A percentile compares a stretch with the other conserved stretches of the same genome.
Evolutionary conservation across 2,329 filamentous ascomycete genomes (phyloP).

Genomic region (Fonsecaea pugnacius): DNA sequence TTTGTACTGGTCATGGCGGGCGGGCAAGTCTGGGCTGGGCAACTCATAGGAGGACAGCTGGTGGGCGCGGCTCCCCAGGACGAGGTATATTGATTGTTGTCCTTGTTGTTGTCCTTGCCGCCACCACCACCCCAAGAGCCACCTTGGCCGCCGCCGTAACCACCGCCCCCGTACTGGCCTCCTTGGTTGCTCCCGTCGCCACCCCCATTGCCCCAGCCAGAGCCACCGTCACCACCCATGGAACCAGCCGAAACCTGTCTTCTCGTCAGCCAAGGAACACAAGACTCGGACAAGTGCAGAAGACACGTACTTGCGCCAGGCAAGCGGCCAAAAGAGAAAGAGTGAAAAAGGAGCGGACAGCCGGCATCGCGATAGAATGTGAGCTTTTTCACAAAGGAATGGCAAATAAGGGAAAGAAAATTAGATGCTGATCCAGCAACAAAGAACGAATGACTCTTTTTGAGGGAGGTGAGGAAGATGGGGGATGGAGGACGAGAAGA

Average conservation of each 20-base stretch:
- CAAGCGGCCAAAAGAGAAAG: conserved; percentile 34
- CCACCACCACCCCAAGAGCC: conserved; percentile 7
- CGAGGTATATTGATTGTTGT: conserved; percentile 13
- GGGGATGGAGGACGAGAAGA: conserved; percentile 22
- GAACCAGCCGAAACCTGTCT: conserved; percentile 16
- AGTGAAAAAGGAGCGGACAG: conserved; percentile 33
- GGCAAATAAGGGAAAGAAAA: conserved; percentile 20
- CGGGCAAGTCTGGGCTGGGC: conserved; percentile 14
- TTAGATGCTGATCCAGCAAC: conserved; percentile 34
- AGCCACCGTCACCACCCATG: conserved; percentile 16
- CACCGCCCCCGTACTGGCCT: conserved; percentile 10
- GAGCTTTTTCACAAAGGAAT: conserved; percentile 24
- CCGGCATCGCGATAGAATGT: conserved; percentile 32
- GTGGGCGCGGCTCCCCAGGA: conserved; percentile 9
- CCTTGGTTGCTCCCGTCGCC: conserved; percentile 3
- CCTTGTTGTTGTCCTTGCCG: background rate
- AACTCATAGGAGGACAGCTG: conserved; percentile 14
- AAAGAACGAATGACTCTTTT: conserved; percentile 34
- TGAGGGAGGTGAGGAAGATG: conserved; percentile 16
- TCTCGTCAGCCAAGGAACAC: conserved; percentile 13
- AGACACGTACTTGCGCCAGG: conserved; percentile 36
- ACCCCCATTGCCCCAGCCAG: conserved; percentile 6
- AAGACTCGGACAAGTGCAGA: conserved; percentile 5
- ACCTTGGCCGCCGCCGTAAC: conserved; percentile 12
- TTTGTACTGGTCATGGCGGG: conserved; percentile 18